These are phyloP conservation scores for Lomentospora prolificans DNA, from an alignment of 2,329 filamentous ascomycete genomes.

Conservation along the genomic window DNA sequence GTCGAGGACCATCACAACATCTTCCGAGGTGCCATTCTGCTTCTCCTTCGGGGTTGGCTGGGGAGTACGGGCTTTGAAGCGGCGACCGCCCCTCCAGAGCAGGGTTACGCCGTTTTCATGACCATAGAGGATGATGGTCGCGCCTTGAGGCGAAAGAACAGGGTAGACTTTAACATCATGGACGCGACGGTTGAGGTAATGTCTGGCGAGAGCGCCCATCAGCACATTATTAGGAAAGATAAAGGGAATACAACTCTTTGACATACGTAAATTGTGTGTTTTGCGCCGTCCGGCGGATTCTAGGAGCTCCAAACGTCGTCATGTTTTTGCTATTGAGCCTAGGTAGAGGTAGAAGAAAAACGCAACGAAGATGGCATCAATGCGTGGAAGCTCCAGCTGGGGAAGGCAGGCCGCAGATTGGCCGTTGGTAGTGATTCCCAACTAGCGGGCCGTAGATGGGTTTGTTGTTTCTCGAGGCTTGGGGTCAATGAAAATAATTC, in stretches of 20 bases:
- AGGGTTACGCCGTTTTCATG: conserved; percentile 54
- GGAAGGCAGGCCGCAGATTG: neutral
- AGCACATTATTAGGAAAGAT: neutral
- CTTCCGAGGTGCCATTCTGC: conserved; percentile 40
- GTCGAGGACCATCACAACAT: conserved; percentile 53
- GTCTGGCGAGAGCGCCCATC: conserved; percentile 29
- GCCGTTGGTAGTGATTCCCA: neutral
- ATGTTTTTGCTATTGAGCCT: conserved; percentile 15
- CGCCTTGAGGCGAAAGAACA: conserved; percentile 51
- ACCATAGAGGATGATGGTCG: conserved; percentile 52
- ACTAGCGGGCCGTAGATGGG: neutral
- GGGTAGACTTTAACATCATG: conserved; percentile 53
- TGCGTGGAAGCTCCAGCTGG: neutral
- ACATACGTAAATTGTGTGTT: conserved; percentile 39
- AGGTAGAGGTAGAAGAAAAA: neutral
- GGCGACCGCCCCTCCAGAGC: conserved; percentile 51
- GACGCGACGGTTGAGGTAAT: conserved; percentile 47
- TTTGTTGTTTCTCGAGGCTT: neutral
- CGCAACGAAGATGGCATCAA: neutral
- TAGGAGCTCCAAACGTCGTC: conserved; percentile 24
- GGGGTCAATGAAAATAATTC: too few species aligned
- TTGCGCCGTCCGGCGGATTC: conserved; percentile 37
- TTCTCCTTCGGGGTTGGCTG: conserved; percentile 27
- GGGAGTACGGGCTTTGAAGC: conserved; percentile 40
- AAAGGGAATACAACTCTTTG: neutral